These are phyloP conservation scores for Hippophae rhamnoides DNA, from an alignment of 306 rosid species.

Conservation along the genomic window DNA sequence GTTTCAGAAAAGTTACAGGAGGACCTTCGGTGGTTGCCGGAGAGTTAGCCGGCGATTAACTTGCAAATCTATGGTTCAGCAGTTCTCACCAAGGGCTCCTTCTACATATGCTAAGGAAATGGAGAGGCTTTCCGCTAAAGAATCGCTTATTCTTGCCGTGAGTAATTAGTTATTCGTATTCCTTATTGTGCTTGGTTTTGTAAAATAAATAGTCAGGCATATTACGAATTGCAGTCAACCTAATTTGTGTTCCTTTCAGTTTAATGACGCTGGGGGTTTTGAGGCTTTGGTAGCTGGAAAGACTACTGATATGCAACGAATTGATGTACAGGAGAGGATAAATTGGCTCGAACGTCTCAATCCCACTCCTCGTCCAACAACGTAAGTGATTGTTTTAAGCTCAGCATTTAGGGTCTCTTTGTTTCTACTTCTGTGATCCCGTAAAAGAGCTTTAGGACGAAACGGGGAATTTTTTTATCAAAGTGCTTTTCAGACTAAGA, in stretches of 20 bases:
- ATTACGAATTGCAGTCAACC: no score
- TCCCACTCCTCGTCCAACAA: conserved; percentile 93
- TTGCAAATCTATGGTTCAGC: conserved; percentile 75
- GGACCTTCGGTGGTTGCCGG: conserved; percentile 2
- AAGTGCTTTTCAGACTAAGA: no score
- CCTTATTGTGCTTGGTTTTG: no score
- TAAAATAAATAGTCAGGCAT: no score
- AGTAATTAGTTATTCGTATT: conserved; percentile 13
- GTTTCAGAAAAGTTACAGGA: conserved; percentile 12
- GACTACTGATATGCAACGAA: conserved; percentile 61
- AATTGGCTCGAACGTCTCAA: conserved; percentile 88
- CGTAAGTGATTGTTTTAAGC: conserved; percentile 40
- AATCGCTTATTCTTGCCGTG: conserved; percentile 93
- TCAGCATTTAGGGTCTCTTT: no score
- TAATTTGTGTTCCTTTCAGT: conserved; percentile 35
- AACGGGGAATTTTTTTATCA: no score
- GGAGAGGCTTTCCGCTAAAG: conserved; percentile 98
- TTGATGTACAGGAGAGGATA: conserved; percentile 92
- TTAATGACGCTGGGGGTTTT: conserved; percentile 92
- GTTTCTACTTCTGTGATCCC: no score
- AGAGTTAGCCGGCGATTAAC: conserved; percentile 12
- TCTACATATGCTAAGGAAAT: conserved; percentile 92
- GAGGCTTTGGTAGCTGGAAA: conserved; percentile 80
- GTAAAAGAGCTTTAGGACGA: no score
- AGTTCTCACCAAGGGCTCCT: conserved; percentile 68